These are phyloP conservation scores for Vitis rotundifolia DNA, from an alignment of 164 flowering plant species.

Conservation along the genomic window DNA sequence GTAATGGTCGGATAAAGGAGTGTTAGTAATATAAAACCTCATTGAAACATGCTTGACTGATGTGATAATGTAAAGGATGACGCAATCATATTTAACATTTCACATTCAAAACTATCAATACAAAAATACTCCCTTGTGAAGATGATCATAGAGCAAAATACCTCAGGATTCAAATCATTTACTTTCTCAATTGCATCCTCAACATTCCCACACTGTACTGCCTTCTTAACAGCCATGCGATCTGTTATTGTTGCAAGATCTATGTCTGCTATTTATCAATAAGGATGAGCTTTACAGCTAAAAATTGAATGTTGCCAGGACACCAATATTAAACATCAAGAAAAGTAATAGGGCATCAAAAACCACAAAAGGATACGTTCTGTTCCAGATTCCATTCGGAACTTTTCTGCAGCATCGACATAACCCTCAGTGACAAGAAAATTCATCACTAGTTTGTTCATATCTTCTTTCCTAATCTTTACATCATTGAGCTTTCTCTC, in stretches of 20 bases:
- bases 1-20: no score
- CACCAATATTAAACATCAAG: not conserved
- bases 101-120: no score
- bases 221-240: constrained; percentile 93
- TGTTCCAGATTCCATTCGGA: constrained; percentile 81
- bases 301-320: not conserved
- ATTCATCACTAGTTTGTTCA: constrained; percentile 96
- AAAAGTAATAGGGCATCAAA: not conserved
- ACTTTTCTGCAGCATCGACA: constrained; percentile 86
- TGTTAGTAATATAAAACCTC: no score
- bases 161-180: constrained; percentile 95
- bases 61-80: not conserved
- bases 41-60: no score
- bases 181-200: constrained; percentile 97
- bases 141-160: constrained; percentile 12
- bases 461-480: constrained; percentile 82
- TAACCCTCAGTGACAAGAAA: constrained; percentile 95
- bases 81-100: not conserved
- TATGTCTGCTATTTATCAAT: constrained; percentile 67
- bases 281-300: constrained; percentile 29
- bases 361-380: constrained; percentile 65
- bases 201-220: constrained; percentile 85
- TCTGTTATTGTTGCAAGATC: constrained; percentile 89
- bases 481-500: constrained; percentile 81
- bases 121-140: not conserved